Evolutionary conservation across 2,329 filamentous ascomycete genomes (phyloP), one percentile per base, ranked within the genome.

Genomic region (Pseudohalonectria lignicola): DNA sequence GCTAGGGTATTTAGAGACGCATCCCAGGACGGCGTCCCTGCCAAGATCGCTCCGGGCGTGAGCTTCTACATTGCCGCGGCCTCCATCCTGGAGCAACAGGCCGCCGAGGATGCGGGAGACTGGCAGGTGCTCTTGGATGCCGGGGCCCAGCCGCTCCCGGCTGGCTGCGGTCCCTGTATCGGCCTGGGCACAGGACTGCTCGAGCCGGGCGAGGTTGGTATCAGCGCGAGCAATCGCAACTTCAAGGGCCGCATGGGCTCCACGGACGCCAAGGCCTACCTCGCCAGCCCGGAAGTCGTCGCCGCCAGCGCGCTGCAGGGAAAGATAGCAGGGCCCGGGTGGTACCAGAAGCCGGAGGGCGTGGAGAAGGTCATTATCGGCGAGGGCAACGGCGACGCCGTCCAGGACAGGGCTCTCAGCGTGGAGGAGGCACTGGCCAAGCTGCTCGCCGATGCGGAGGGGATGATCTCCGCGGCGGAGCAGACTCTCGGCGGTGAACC

Each of bases 191-290:
- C 71, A 0, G 87, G 87, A 28, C 66, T 94, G 0, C 70, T 94
- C 1, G 79, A 93, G 54, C 71, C 74, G 9, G 83, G 82, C 13
- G 86, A 94, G 61, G 78, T 87, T 9, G 87, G 87, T 17, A 88
- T 95, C 48, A 79, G 71, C 43, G 85, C 86, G 0, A 79, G 71
- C 37, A 95, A 95, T 64, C 71, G 88, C 10, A 94, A 94, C 58
- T 95, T 88, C 67, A 87, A 88, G 59, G 88, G 87, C 0, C 76
- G 88, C 3, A 93, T 95, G 84, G 88, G 88, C 3, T 80, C 74
- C 12, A 77, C 73, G 3, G 76, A 84, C 5, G 84, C 86, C 0
- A 79, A 86, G 51, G 86, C 86, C 0, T 95, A 94, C 55, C 77
- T 95, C 1, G 83, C 81, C 5, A 90, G 82, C 47, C 88, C 92